Evolutionary conservation across 2,329 filamentous ascomycete genomes (phyloP).

Genomic region (Fusarium sp.): DNA sequence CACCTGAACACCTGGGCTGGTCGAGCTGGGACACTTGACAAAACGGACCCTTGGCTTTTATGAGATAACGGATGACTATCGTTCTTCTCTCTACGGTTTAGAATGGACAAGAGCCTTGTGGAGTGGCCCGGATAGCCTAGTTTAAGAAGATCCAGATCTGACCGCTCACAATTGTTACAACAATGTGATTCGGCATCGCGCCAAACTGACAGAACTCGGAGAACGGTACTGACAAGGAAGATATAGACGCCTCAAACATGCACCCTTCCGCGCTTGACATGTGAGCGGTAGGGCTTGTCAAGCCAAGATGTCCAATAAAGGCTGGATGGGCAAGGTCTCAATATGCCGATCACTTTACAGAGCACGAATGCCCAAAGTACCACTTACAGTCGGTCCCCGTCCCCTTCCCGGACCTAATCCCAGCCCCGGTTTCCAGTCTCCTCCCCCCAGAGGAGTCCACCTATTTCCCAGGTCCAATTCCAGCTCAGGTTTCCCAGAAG

Average conservation of each 20-base stretch:
- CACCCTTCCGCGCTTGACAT: constrained; percentile 44
- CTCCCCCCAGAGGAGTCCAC: constrained; percentile 36
- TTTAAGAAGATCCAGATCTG: constrained; percentile 30
- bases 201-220: constrained; percentile 32
- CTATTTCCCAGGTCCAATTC: constrained; percentile 37
- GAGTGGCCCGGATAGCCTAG: constrained; percentile 14
- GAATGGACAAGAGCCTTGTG: not conserved
- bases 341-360: constrained; percentile 42
- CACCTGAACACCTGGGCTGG: constrained; percentile 15
- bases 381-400: constrained; percentile 32
- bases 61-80: constrained; percentile 29
- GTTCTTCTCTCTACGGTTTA: constrained; percentile 4
- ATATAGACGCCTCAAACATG: constrained; percentile 37
- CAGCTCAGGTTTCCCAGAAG: constrained; percentile 30
- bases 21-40: constrained; percentile 30
- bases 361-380: constrained; percentile 38
- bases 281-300: constrained; percentile 45
- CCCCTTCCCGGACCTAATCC: constrained; percentile 31
- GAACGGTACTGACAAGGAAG: constrained; percentile 12
- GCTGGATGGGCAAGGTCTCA: constrained; percentile 28
- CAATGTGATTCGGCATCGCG: constrained; percentile 36
- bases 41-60: constrained; percentile 8
- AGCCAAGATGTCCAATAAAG: constrained; percentile 41
- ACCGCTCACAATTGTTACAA: constrained; percentile 24
- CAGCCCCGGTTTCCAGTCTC: constrained; percentile 27